These are phyloP conservation scores for Ophiostoma triangulosporum DNA, from an alignment of 2,329 filamentous ascomycete species.

Conservation along the genomic window DNA sequence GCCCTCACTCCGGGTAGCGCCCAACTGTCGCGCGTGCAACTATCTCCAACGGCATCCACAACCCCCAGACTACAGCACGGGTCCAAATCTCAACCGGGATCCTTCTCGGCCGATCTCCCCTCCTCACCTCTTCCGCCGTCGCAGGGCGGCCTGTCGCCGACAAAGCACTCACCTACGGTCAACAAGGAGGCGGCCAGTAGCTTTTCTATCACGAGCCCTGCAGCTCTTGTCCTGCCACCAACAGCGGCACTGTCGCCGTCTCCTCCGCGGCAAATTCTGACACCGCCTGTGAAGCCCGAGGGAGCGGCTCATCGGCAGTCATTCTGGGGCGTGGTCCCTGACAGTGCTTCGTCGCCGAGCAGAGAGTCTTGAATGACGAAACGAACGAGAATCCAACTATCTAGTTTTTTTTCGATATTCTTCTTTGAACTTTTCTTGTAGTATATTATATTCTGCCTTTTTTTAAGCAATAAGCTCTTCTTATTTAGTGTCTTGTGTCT, in stretches of 20 bases:
- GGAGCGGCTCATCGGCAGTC: slow-evolving; percentile 20
- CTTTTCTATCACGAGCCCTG: slow-evolving; percentile 18
- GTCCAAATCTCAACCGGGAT: neutral
- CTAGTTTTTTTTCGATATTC: neutral
- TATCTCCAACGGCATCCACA: slow-evolving; percentile 14
- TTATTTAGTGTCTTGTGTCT: neutral
- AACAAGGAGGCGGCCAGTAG: slow-evolving; percentile 19
- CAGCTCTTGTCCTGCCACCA: slow-evolving; percentile 41
- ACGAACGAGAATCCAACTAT: neutral
- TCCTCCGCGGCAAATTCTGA: slow-evolving; percentile 41
- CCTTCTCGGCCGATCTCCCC: slow-evolving; percentile 15
- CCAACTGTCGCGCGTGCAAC: slow-evolving; percentile 10
- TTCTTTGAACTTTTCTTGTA: neutral
- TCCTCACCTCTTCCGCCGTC: slow-evolving; percentile 30
- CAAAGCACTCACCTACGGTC: slow-evolving; percentile 36
- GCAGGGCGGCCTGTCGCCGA: slow-evolving; percentile 36
- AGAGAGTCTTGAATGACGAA: neutral
- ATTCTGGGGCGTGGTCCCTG: neutral
- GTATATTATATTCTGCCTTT: no score
- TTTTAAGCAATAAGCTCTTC: no score
- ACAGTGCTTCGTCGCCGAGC: neutral
- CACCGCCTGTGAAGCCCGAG: slow-evolving; percentile 44
- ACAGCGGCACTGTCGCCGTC: slow-evolving; percentile 43
- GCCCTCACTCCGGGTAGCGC: slow-evolving; percentile 5
- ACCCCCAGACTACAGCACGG: slow-evolving; percentile 21